Base-by-base conservation (phyloP, 2,329 filamentous ascomycete genomes). In the Curvularia hawaiiensis region DNA sequence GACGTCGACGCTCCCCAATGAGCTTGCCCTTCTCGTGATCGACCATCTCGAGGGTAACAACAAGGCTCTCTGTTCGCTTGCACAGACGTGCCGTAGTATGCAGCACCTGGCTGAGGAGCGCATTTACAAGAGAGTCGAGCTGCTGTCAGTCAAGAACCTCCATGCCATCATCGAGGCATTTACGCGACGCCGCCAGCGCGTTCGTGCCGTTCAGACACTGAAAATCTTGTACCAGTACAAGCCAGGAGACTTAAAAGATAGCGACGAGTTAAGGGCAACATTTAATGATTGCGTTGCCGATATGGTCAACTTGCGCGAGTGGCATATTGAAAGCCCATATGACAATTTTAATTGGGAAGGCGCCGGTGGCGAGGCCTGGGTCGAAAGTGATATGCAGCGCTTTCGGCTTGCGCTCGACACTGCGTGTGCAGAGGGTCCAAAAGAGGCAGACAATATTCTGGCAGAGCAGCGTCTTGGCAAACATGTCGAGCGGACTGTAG, bases 291-390 rank as follows among this genome's bases (percentile, higher is more conserved):
- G 56, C 41, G 60, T 76, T 9, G 50, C 58, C 14, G 50, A 66
- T n/a, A 75, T 76, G 71, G 65, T 67, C 48, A 66, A 63, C 24
- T 55, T 76, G 50, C 59, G 65, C 28, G 60, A 71, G 8, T 75
- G 69, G 71, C 63, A 73, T 48, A 62, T 76, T 4, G 74, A 76
- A 55, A 74, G 70, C 50, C 73, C 73, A 2, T 76, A 68, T 48
- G 71, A 75, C 51, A 75, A 75, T 50, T 71, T 68, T 50, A 61
- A 73, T 31, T 73, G 70, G 70, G 60, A 65, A n/a, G 47, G 58
- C 3, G 56, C 54, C 14, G 70, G 67, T 28, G 68, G 66, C 11
- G 47, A 66, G 12, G 65, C 67, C 45, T 76, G 74, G 74, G 70
- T 75, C 6, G 54, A 66, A 31, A 46, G 61, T 14, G 73, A 76